phyloP scores from a whole-genome alignment of 352 stramenopile genomes.

The Phytophthora constricta region DNA sequence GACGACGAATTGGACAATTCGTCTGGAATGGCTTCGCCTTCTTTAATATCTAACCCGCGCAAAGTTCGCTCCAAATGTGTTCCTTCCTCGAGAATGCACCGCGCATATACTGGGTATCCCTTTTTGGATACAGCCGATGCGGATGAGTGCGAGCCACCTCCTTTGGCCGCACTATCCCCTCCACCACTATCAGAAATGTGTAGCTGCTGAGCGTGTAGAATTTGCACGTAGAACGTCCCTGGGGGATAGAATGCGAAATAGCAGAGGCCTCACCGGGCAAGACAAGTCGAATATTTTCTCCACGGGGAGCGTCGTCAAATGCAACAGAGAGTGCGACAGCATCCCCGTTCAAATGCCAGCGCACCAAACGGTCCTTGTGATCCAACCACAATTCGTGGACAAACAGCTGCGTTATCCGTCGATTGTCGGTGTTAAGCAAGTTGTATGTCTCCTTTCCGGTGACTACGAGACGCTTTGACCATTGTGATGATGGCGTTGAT shows the following conservation, averaged over 20 bases:
- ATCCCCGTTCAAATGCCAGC: constrained; percentile 87
- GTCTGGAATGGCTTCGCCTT: constrained; percentile 29
- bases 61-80: constrained; percentile 78
- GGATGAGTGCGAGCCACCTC: constrained; percentile 13
- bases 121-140: constrained; percentile 45
- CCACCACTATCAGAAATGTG: constrained; percentile 44
- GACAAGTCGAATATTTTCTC: constrained; percentile 82
- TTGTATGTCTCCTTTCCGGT: constrained; percentile 87
- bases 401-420: constrained; percentile 82
- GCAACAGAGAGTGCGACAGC: constrained; percentile 80
- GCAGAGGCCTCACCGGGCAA: constrained; percentile 76
- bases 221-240: constrained; percentile 85
- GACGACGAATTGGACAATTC: constrained; percentile 26
- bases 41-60: constrained; percentile 64
- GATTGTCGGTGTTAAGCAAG: constrained; percentile 61
- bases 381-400: constrained; percentile 88
- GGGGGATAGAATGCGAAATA: constrained; percentile 78
- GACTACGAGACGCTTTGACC: constrained; percentile 78
- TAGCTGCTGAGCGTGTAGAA: constrained; percentile 76
- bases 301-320: constrained; percentile 69
- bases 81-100: constrained; percentile 80
- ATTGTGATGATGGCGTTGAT: constrained; percentile 61
- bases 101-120: constrained; percentile 67
- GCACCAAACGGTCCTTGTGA: constrained; percentile 83
- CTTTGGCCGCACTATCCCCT: constrained; percentile 21